Conservation (phyloP, 768 basidiomycete species). For the Pseudohyphozyma bogoriensis region DNA sequence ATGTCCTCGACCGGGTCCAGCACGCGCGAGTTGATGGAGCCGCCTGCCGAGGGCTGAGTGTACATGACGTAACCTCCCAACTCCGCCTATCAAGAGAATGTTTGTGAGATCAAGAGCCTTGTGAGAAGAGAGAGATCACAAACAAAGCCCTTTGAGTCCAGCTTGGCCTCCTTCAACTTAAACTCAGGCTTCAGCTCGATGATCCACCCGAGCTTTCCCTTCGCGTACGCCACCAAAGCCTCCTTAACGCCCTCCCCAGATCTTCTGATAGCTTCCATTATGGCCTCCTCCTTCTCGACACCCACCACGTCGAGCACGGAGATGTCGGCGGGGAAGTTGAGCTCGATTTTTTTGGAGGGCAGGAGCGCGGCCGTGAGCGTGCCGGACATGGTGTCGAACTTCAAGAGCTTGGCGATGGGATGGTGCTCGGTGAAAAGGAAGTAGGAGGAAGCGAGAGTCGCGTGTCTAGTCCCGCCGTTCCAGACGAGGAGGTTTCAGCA, state of each 20-base stretch:
- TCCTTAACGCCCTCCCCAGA: constrained; percentile 5
- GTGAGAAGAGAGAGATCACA: neutral
- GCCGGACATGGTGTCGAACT: constrained; percentile 30
- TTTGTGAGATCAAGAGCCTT: neutral
- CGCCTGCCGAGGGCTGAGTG: constrained; percentile 9
- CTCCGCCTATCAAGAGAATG: neutral
- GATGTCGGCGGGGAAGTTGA: constrained; percentile 32
- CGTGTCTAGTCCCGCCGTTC: constrained; percentile 33
- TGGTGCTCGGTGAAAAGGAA: constrained; percentile 31
- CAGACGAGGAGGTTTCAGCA: neutral
- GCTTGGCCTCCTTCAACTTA: neutral
- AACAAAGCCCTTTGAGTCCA: neutral
- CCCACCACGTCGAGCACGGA: constrained; percentile 4
- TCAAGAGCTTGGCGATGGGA: constrained; percentile 9
- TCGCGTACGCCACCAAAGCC: constrained; percentile 9
- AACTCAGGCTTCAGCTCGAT: constrained; percentile 8
- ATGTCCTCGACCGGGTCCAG: constrained; percentile 32
- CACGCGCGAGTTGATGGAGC: constrained; percentile 36
- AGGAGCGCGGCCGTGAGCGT: constrained; percentile 20
- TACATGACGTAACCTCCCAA: neutral
- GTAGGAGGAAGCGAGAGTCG: constrained; percentile 36
- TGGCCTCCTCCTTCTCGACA: neutral
- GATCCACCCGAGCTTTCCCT: constrained; percentile 3
- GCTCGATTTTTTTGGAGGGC: constrained; percentile 22
- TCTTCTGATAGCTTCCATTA: neutral